phyloP scores from a whole-genome alignment of 1,284 basidiomycete species.

The Cystobasidium slooffiae region DNA sequence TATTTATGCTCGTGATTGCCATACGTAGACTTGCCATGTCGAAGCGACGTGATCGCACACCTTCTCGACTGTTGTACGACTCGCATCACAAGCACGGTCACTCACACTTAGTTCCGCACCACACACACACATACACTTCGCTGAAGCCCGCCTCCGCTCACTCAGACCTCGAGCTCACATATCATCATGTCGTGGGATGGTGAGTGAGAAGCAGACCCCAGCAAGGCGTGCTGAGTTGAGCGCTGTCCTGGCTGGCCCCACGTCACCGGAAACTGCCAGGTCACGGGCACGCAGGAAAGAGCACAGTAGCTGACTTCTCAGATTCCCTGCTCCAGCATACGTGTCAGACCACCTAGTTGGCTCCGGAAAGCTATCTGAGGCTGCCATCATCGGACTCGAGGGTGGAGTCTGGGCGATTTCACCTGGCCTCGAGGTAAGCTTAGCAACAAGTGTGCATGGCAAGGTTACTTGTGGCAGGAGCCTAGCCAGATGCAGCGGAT shows the following conservation, averaged over 20 bases:
- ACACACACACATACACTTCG: too few relatives aligned
- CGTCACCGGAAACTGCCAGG: not conserved
- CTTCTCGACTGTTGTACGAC: too few relatives aligned
- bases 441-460: not conserved
- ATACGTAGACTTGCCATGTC: too few relatives aligned
- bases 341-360: constrained; percentile 43
- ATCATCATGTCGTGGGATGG: too few relatives aligned
- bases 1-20: too few relatives aligned
- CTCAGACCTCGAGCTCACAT: too few relatives aligned
- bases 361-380: constrained; percentile 45
- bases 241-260: not conserved
- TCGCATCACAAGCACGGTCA: too few relatives aligned
- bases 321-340: constrained; percentile 15
- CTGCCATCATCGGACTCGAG: constrained; percentile 78
- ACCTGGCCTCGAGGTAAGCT: constrained; percentile 72
- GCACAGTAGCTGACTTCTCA: not conserved
- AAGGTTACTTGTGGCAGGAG: not conserved
- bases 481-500: not conserved
- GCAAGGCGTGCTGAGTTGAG: too few relatives aligned
- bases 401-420: constrained; percentile 88
- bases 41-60: too few relatives aligned
- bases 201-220: too few relatives aligned
- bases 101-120: too few relatives aligned
- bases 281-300: constrained; percentile 1
- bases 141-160: too few relatives aligned